Conservation (phyloP, 805 yeast species). For the Saccharomycopsis selenospora region DNA sequence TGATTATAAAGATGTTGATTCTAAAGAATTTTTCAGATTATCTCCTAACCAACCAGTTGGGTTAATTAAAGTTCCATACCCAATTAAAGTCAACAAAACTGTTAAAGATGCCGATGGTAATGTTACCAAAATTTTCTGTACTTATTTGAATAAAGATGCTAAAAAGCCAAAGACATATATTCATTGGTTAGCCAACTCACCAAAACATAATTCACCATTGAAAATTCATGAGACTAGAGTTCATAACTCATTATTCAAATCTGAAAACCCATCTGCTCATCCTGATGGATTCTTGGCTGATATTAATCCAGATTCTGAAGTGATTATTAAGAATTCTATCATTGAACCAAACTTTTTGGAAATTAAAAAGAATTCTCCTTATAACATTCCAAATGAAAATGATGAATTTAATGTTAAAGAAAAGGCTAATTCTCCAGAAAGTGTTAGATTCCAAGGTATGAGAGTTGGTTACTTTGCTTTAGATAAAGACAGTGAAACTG, state of each 20-base stretch:
- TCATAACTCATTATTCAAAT: constrained; percentile 79
- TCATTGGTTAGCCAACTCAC: constrained; percentile 87
- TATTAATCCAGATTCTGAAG: constrained; percentile 73
- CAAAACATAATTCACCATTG: constrained; percentile 55
- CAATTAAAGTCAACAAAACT: constrained; percentile 60
- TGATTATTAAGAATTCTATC: constrained; percentile 53
- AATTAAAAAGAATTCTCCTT: constrained; percentile 64
- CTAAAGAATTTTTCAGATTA: constrained; percentile 78
- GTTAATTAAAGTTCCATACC: constrained; percentile 81
- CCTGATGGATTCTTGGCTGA: constrained; percentile 87
- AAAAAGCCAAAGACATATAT: constrained; percentile 91
- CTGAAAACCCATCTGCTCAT: constrained; percentile 83
- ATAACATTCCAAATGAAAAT: constrained; percentile 55
- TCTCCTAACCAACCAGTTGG: constrained; percentile 96
- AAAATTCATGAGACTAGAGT: constrained; percentile 70
- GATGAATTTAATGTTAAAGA: constrained; percentile 68
- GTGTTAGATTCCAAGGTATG: constrained; percentile 96
- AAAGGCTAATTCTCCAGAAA: constrained; percentile 52
- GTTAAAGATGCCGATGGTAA: constrained; percentile 52
- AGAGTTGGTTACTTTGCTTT: constrained; percentile 93
- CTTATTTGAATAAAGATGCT: constrained; percentile 57
- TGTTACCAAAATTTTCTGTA: constrained; percentile 64
- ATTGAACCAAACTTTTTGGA: constrained; percentile 74
- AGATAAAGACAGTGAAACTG: constrained; percentile 66
- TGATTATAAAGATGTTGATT: constrained; percentile 65